phyloP scores from a whole-genome alignment of 306 rosid genomes.

The Malus domestica region DNA sequence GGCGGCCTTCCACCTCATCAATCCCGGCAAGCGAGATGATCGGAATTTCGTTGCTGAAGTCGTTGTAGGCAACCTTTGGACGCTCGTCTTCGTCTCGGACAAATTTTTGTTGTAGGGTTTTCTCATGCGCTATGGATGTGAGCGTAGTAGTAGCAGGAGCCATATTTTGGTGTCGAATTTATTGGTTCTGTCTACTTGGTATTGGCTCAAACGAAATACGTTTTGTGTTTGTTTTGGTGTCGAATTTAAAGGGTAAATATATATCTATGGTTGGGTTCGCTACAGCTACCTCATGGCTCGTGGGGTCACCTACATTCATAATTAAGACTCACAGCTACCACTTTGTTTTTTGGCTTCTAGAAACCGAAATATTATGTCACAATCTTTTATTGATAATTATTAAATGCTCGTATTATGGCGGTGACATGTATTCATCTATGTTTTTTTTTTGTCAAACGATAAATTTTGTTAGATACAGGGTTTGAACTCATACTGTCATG shows the following conservation, averaged over 20 bases:
- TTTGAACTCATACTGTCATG: too few species aligned
- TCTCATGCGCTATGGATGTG: conserved; percentile 43
- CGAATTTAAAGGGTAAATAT: not conserved
- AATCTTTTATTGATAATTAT: not conserved
- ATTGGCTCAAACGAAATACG: not conserved
- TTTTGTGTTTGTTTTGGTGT: not conserved
- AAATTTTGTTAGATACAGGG: too few species aligned
- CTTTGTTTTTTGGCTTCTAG: not conserved
- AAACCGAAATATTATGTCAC: not conserved
- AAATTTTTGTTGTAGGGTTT: conserved; percentile 45
- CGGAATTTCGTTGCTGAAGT: conserved; percentile 69
- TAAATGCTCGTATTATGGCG: not conserved
- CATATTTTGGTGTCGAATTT: not conserved
- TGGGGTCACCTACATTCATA: not conserved
- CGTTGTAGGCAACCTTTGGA: conserved; percentile 70
- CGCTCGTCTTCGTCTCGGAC: conserved; percentile 82
- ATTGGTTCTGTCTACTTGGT: not conserved
- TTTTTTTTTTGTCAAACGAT: too few species aligned
- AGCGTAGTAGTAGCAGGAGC: conserved; percentile 45
- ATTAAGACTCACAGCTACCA: not conserved
- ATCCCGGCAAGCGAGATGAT: conserved; percentile 74
- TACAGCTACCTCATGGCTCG: conserved; percentile 20
- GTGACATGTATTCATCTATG: too few species aligned
- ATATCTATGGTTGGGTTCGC: not conserved
- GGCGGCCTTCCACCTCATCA: conserved; percentile 36